Percentiles rank a stretch among this genome's conserved stretches.
Evolutionary conservation across 2,329 filamentous ascomycete genomes (phyloP).

Genomic region (Colletotrichum noveboracense): DNA sequence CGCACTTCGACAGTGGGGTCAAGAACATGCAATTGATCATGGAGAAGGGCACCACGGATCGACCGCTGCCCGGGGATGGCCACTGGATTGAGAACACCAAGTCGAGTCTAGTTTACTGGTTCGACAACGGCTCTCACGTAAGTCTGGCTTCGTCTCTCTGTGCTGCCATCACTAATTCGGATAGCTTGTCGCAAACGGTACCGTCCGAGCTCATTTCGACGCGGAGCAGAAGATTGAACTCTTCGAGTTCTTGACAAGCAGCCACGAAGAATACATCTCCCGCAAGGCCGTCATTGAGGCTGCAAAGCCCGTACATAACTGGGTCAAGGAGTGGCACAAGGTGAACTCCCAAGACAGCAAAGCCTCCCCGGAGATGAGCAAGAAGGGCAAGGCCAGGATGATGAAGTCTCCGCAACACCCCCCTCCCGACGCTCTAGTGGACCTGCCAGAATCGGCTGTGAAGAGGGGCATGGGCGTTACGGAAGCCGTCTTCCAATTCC

Average conservation of each 20-base stretch:
- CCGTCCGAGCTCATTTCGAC: constrained; percentile 80
- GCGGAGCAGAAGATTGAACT: constrained; percentile 80
- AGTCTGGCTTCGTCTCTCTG: constrained; percentile 33
- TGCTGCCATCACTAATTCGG: neutral
- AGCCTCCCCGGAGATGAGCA: constrained; percentile 69
- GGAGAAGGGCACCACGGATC: constrained; percentile 67
- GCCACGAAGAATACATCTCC: constrained; percentile 84
- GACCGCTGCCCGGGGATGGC: constrained; percentile 63
- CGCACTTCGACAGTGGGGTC: constrained; percentile 86
- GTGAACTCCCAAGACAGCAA: constrained; percentile 63
- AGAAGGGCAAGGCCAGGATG: constrained; percentile 65
- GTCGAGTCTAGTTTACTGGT: constrained; percentile 88
- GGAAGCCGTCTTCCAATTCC: constrained; percentile 65
- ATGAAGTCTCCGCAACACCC: constrained; percentile 64
- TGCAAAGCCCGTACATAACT: constrained; percentile 65
- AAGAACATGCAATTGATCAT: constrained; percentile 85
- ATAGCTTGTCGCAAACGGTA: constrained; percentile 79
- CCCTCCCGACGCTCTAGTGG: constrained; percentile 62
- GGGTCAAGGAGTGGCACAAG: constrained; percentile 70
- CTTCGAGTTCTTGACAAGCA: constrained; percentile 79
- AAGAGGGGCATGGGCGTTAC: constrained; percentile 65
- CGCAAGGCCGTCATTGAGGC: constrained; percentile 67
- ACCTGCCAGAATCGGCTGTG: constrained; percentile 63
- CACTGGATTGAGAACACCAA: constrained; percentile 78
- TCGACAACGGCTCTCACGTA: constrained; percentile 82